Conservation (phyloP, 352 stramenopile genomes). For the Phytophthora agathidicida region DNA sequence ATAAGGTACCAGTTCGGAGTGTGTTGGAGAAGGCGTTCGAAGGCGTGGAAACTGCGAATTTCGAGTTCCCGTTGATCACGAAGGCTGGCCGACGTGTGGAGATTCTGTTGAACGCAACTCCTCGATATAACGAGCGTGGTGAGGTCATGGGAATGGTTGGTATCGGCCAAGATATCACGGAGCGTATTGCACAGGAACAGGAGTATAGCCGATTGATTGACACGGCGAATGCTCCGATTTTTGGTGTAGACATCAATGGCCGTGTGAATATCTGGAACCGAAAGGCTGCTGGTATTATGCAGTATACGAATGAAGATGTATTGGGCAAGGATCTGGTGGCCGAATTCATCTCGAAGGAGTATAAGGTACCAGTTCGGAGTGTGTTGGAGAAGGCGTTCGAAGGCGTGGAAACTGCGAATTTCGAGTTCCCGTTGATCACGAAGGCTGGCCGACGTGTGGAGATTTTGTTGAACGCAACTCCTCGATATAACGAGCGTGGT, state of each 20-base stretch:
- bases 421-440: conserved; percentile 16
- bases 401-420: conserved; percentile 18
- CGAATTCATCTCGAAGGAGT: conserved; percentile 45
- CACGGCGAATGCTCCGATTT: conserved; percentile 45
- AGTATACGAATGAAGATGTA: conserved; percentile 45
- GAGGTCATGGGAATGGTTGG: conserved; percentile 12
- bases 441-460: conserved; percentile 10
- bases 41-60: conserved; percentile 8
- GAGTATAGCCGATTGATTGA: conserved; percentile 28
- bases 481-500: conserved; percentile 12
- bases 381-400: conserved; percentile 31
- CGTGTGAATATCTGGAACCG: conserved; percentile 57
- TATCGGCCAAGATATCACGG: conserved; percentile 17
- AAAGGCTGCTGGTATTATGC: conserved; percentile 46
- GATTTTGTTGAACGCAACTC: conserved; percentile 11
- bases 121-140: conserved; percentile 6
- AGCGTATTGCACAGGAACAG: conserved; percentile 12
- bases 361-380: conserved; percentile 50
- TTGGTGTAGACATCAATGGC: conserved; percentile 48
- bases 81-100: conserved; percentile 3
- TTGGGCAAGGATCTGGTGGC: conserved; percentile 44
- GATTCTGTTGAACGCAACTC: conserved; percentile 11
- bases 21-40: conserved; percentile 7
- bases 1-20: background rate
- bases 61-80: conserved; percentile 13